A percentile compares a stretch with the other conserved stretches of the same genome.
Evolutionary conservation across 2,329 filamentous ascomycete species (phyloP).

Genomic region (Aspergillus quadrilineatus): DNA sequence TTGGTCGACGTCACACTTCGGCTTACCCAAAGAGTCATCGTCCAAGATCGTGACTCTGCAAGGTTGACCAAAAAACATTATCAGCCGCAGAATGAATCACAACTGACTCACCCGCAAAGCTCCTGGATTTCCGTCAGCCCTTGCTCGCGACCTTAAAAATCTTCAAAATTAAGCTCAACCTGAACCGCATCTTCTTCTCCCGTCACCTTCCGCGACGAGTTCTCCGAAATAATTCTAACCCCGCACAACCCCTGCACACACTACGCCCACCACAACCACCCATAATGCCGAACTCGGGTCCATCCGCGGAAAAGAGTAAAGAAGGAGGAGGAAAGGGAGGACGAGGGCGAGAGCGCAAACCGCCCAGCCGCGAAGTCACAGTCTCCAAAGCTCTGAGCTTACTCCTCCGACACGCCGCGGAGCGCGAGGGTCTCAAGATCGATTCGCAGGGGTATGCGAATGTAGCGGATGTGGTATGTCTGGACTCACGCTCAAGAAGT

Average conservation of each 20-base stretch:
- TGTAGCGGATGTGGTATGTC: constrained; percentile 58
- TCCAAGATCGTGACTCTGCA: neutral
- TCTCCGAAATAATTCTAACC: neutral
- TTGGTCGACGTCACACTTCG: neutral
- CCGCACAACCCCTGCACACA: constrained; percentile 1
- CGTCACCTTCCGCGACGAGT: neutral
- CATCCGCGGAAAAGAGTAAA: neutral
- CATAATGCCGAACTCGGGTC: constrained; percentile 3
- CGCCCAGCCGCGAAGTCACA: constrained; percentile 33
- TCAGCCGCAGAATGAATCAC: neutral
- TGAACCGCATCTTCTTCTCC: neutral
- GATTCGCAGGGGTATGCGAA: constrained; percentile 61
- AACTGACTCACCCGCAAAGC: neutral
- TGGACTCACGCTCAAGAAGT: neutral
- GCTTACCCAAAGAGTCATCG: neutral
- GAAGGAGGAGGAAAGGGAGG: neutral
- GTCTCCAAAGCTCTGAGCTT: constrained; percentile 43
- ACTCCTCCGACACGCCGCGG: constrained; percentile 62
- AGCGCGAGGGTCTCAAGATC: constrained; percentile 59
- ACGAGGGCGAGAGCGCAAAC: constrained; percentile 12
- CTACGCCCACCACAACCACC: neutral
- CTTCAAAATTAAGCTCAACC: neutral
- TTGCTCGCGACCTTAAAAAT: neutral
- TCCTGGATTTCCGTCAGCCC: neutral
- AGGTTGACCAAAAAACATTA: neutral